A percentile compares a stretch with the other conserved stretches of the same genome.
Conservation (phyloP, 2,329 filamentous ascomycete genomes). For the Thelonectria rubi region DNA sequence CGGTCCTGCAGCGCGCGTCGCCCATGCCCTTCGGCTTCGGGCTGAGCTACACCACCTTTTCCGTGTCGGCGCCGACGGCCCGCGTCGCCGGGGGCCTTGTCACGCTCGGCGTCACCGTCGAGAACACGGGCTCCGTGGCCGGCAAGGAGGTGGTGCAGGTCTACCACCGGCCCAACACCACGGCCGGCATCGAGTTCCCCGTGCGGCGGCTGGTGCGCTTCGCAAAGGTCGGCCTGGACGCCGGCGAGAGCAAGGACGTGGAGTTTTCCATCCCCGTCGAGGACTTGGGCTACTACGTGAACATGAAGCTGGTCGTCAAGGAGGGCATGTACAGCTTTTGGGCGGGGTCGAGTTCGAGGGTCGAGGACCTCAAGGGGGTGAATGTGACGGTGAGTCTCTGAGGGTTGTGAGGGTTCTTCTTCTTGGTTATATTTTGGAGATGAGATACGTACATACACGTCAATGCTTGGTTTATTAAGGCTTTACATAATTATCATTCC, state of each 20-base stretch:
- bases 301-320: conserved; percentile 37
- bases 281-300: conserved; percentile 45
- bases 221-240: conserved; percentile 65
- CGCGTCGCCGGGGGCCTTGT: conserved; percentile 51
- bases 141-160: conserved; percentile 64
- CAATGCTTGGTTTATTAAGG: too few relatives aligned
- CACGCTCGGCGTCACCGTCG: conserved; percentile 58
- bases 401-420: not conserved
- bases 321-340: conserved; percentile 44
- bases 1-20: conserved; percentile 35
- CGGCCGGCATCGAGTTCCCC: conserved; percentile 58
- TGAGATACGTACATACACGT: not conserved
- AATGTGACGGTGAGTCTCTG: conserved; percentile 28
- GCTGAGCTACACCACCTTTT: conserved; percentile 71
- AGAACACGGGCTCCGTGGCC: conserved; percentile 63
- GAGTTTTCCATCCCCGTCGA: conserved; percentile 43
- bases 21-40: conserved; percentile 65
- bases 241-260: conserved; percentile 58
- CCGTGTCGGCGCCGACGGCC: conserved; percentile 52
- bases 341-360: conserved; percentile 43
- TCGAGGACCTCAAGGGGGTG: conserved; percentile 29
- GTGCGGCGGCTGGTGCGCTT: conserved; percentile 69
- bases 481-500: too few relatives aligned
- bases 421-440: conserved; percentile 14
- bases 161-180: conserved; percentile 59